Conservation (phyloP, 2,329 filamentous ascomycete species). For the Colletotrichum tofieldiae region DNA sequence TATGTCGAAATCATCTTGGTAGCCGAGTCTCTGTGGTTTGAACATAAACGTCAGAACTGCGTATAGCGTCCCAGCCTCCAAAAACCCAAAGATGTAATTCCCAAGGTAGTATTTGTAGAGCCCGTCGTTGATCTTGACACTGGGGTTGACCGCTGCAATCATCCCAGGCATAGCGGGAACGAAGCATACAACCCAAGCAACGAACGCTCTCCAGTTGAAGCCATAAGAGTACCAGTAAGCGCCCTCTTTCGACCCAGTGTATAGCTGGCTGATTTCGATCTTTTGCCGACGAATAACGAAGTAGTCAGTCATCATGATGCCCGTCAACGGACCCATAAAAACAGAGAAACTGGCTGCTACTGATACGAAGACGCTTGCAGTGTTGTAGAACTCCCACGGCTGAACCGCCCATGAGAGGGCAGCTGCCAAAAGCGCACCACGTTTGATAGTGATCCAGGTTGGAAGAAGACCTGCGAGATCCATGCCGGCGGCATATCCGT, state of each 20-base stretch:
- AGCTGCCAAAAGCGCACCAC: constrained; percentile 48
- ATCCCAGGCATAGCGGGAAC: constrained; percentile 50
- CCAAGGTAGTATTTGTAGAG: constrained; percentile 47
- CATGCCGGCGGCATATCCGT: constrained; percentile 50
- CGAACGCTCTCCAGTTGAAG: constrained; percentile 54
- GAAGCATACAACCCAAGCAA: constrained; percentile 52
- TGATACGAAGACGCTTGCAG: constrained; percentile 47
- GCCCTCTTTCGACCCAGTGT: constrained; percentile 50
- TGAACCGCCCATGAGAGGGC: constrained; percentile 48
- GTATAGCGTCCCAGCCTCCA: constrained; percentile 38
- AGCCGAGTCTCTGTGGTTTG: constrained; percentile 35
- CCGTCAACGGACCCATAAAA: constrained; percentile 50
- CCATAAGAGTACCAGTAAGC: constrained; percentile 57
- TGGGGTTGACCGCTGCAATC: constrained; percentile 45
- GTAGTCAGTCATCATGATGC: constrained; percentile 51
- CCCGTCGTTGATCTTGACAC: constrained; percentile 37
- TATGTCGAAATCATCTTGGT: constrained; percentile 39
- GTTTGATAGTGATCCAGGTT: constrained; percentile 49
- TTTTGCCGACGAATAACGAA: constrained; percentile 52
- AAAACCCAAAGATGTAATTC: constrained; percentile 44
- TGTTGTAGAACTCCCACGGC: constrained; percentile 52
- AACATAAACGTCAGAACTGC: constrained; percentile 34
- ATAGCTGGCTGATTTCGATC: constrained; percentile 57
- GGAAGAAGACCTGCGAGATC: constrained; percentile 50
- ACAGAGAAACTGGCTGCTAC: constrained; percentile 50